Percentiles rank a stretch among this genome's conserved stretches.
phyloP scores from a whole-genome alignment of 129 eudicot genomes.

The Flaveria brownii region DNA sequence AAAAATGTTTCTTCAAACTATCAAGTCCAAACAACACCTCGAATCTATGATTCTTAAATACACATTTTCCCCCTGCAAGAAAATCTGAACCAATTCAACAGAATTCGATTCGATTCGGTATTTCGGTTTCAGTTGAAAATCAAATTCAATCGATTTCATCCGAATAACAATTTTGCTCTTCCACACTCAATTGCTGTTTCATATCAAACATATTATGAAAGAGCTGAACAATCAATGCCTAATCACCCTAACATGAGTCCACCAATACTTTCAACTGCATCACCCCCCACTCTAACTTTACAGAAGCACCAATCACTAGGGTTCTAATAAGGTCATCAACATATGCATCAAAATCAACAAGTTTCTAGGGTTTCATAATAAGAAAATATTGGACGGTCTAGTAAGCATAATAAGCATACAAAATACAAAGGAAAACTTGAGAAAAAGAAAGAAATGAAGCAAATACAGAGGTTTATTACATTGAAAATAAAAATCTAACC shows the following conservation, averaged over 20 bases:
- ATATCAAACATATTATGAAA: not conserved
- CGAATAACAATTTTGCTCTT: no score
- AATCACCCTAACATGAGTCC: not conserved
- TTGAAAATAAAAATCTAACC: not conserved
- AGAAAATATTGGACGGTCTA: not conserved
- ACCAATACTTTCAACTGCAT: not conserved
- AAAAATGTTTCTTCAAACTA: not conserved
- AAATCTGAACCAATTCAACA: no score
- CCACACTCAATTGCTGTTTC: no score
- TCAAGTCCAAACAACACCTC: not conserved
- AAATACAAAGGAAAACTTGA: slow-evolving; percentile 2
- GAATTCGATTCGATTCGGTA: no score
- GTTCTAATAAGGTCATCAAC: not conserved
- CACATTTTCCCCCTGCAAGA: not conserved
- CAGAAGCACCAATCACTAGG: not conserved
- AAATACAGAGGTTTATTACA: not conserved
- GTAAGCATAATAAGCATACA: not conserved
- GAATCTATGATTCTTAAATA: not conserved
- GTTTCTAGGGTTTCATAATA: slow-evolving; percentile 21
- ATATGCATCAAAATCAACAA: not conserved
- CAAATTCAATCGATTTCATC: no score
- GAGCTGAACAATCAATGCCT: not conserved
- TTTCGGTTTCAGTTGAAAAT: no score
- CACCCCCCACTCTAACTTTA: not conserved
- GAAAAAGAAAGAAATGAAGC: slow-evolving; percentile 14